Conservation (phyloP, 306 rosid genomes). For the Amphicarpaea edgeworthii region DNA sequence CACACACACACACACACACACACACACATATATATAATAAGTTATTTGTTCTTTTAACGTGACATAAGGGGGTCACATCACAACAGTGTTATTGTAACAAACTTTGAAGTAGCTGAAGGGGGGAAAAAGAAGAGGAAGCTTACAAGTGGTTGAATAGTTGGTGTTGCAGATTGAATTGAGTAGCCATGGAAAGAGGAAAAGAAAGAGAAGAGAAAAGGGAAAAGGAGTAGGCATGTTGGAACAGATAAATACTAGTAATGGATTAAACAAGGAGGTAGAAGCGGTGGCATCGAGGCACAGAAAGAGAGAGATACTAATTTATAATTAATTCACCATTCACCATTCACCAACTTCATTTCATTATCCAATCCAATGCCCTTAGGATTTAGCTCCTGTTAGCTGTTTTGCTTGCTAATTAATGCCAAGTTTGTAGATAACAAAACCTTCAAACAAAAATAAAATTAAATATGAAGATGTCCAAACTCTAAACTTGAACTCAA, state of each 20-base stretch:
- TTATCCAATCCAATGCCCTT: conserved; percentile 17
- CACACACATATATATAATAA: not conserved
- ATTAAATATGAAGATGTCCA: not conserved
- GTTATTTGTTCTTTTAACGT: not conserved
- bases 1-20: too few relatives aligned
- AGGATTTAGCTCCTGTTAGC: conserved; percentile 33
- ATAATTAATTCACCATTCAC: not conserved
- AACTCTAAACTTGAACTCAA: not conserved
- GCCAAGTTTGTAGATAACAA: not conserved
- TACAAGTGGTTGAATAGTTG: conserved; percentile 55
- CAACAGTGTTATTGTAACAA: too few relatives aligned
- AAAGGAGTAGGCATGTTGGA: not conserved
- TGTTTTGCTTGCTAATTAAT: not conserved
- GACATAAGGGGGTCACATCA: not conserved
- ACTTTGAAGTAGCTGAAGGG: conserved; percentile 1
- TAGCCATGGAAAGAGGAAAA: conserved; percentile 60
- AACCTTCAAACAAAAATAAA: not conserved
- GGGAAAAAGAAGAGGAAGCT: conserved; percentile 44
- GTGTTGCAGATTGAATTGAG: conserved; percentile 52
- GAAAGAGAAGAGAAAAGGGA: conserved; percentile 18
- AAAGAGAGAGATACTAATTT: conserved; percentile 1
- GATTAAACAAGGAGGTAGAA: conserved; percentile 10
- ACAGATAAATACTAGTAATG: conserved; percentile 33
- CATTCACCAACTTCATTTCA: conserved; percentile 4
- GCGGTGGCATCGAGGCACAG: conserved; percentile 61